These are phyloP conservation scores for Penicillium odoratum DNA, from an alignment of 495 filamentous ascomycete genomes.

Conservation along the genomic window DNA sequence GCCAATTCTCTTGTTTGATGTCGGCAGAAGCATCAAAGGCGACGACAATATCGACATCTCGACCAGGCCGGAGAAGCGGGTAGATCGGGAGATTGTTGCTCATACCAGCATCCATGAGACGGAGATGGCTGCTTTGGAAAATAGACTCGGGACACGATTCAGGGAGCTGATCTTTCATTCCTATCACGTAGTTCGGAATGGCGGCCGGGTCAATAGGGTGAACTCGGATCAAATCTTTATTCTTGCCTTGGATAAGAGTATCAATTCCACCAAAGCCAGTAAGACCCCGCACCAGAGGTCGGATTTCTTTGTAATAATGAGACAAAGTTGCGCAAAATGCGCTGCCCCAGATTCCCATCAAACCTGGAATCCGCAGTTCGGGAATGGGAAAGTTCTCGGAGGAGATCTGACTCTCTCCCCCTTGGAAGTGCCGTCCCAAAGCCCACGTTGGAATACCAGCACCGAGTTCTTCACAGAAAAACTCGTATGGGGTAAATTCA, in stretches of 20 bases:
- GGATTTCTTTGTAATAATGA: constrained; percentile 93
- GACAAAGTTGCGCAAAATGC: constrained; percentile 94
- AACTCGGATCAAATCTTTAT: constrained; percentile 79
- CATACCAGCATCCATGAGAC: constrained; percentile 98
- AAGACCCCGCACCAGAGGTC: constrained; percentile 71
- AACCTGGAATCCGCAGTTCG: constrained; percentile 73
- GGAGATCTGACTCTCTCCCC: constrained; percentile 61
- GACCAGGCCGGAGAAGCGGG: constrained; percentile 81
- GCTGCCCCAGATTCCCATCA: constrained; percentile 92
- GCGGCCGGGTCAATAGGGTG: constrained; percentile 89
- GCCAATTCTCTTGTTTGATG: constrained; percentile 87
- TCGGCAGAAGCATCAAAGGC: constrained; percentile 86
- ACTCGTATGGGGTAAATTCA: constrained; percentile 92
- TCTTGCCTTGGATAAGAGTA: constrained; percentile 77
- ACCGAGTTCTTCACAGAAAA: constrained; percentile 88
- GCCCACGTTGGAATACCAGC: constrained; percentile 96
- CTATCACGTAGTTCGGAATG: constrained; percentile 83
- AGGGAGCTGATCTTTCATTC: constrained; percentile 74
- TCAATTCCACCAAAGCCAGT: constrained; percentile 78
- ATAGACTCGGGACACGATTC: constrained; percentile 72
- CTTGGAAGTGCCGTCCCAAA: constrained; percentile 76
- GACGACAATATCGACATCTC: constrained; percentile 88
- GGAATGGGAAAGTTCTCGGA: constrained; percentile 65
- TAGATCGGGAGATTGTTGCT: constrained; percentile 96
- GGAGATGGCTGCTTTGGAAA: constrained; percentile 65